Percentiles rank a stretch among this genome's conserved stretches.
phyloP scores from a whole-genome alignment of 2,329 filamentous ascomycete species.

The Ophiostoma sp. region DNA sequence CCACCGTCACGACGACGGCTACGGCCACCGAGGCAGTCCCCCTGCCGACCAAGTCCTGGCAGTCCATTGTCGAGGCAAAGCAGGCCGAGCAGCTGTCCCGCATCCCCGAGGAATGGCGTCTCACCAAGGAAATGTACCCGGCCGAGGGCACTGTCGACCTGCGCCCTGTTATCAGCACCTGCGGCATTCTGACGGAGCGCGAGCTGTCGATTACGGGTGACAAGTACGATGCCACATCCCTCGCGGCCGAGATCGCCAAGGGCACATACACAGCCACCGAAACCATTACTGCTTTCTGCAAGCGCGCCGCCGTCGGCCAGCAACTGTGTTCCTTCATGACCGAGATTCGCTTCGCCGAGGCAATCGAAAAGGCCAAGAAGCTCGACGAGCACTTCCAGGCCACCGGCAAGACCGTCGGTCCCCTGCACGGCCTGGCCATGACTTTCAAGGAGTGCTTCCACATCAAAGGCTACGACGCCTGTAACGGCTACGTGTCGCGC shows the following conservation, averaged over 20 bases:
- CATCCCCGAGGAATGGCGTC: slow-evolving; percentile 28
- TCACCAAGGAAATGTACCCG: slow-evolving; percentile 21
- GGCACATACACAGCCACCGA: slow-evolving; percentile 25
- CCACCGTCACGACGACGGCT: slow-evolving; percentile 16
- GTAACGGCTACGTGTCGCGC: slow-evolving; percentile 26
- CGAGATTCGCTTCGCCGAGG: slow-evolving; percentile 41
- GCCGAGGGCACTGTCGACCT: slow-evolving; percentile 24
- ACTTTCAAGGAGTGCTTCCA: slow-evolving; percentile 30
- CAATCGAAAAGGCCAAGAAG: slow-evolving; percentile 36
- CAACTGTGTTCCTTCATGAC: slow-evolving; percentile 39
- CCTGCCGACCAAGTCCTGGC: slow-evolving; percentile 22
- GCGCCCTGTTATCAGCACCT: slow-evolving; percentile 20
- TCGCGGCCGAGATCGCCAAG: slow-evolving; percentile 20
- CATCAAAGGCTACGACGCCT: slow-evolving; percentile 24
- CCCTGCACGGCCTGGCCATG: slow-evolving; percentile 47
- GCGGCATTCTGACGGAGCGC: slow-evolving; percentile 25
- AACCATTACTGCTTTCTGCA: slow-evolving; percentile 27
- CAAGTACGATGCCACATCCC: slow-evolving; percentile 23
- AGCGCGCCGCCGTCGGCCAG: slow-evolving; percentile 27
- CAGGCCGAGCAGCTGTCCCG: slow-evolving; percentile 28
- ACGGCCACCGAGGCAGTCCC: neutral
- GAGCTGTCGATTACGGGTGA: slow-evolving; percentile 28
- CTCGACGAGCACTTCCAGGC: slow-evolving; percentile 38
- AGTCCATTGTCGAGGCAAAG: slow-evolving; percentile 20
- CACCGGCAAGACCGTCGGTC: slow-evolving; percentile 39